These are phyloP conservation scores for Juglanconis sp. DNA, from an alignment of 2,329 filamentous ascomycete species.

Conservation along the genomic window DNA sequence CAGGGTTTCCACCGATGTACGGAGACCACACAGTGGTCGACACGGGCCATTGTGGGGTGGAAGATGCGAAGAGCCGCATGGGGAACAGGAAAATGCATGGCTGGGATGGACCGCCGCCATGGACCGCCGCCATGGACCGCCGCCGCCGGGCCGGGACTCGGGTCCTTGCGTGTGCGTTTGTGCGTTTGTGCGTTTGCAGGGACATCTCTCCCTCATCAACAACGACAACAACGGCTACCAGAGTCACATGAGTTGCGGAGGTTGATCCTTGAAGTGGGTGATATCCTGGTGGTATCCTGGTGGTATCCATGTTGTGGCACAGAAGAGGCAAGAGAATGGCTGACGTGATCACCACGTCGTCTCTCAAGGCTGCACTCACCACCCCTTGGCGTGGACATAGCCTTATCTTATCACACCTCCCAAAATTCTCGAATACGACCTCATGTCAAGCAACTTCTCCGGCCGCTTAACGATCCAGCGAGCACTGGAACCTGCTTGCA, in stretches of 20 bases:
- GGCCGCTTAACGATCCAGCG: neutral
- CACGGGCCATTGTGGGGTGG: neutral
- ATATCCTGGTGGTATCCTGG: no score
- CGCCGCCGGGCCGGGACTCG: neutral
- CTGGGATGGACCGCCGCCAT: neutral
- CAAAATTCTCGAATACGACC: slow-evolving; percentile 7
- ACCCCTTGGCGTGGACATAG: slow-evolving; percentile 1
- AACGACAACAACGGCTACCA: no score
- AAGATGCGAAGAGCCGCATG: slow-evolving; percentile 16
- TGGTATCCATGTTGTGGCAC: neutral
- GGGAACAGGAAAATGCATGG: slow-evolving; percentile 9
- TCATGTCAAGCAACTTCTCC: neutral
- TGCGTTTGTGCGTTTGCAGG: neutral
- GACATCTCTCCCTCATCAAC: neutral
- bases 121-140: neutral
- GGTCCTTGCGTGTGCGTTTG: neutral
- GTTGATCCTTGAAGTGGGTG: no score
- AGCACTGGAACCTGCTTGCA: neutral
- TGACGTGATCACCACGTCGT: neutral
- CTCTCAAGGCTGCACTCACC: neutral
- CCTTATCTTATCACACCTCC: slow-evolving; percentile 16
- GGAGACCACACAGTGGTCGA: neutral
- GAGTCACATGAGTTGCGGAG: no score
- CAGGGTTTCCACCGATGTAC: slow-evolving; percentile 4
- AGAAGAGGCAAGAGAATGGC: neutral